Evolutionary conservation across 805 yeast species (phyloP), one percentile per base, ranked within the genome.

Genomic region (Kodamaea kakaduensis): DNA sequence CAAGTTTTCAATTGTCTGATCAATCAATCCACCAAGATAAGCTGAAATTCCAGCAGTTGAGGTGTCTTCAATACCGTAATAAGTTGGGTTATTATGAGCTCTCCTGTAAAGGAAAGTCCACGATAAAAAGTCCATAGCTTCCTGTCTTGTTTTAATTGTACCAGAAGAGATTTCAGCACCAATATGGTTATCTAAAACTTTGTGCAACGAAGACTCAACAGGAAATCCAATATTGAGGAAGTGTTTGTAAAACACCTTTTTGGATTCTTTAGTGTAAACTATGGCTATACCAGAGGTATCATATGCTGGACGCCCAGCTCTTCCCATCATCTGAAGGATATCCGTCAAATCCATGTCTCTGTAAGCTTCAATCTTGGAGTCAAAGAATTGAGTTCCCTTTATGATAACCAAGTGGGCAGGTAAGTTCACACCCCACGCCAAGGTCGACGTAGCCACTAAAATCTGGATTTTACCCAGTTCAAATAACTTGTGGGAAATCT

Each of bases 361-460:
- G 54, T 83, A 84, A 1, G 73, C 84, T 52, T 81, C 85, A 31
- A 76, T 75, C 53, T 77, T 66, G 23, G 79, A 65, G 53, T 76
- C 81, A 48, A 75, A 76, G 45, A 73, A 76, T 48, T 76, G 81
- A 0, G 93, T 83, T 18, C 90, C 90, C 56, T 83, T 83, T 46
- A 83, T 80, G 28, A 83, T 75, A 10, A 83, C 93, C 45, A 83
- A 62, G 58, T 82, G 83, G 0, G 93, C 90, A 1, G 90, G 90
- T 44, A 84, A 66, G 48, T 83, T 84, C 31, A 84, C 90, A 58
- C 90, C 90, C 90, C 90, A 84, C 0, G 93, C 90, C 44, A 84
- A 68, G 1, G 90, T 84, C n/a, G 87, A 79, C 0, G 93, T 83
- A 1, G 90, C 89, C 24, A 84, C 68, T 42, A 83, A 67, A 28